Conservation (phyloP, 2,329 filamentous ascomycete species). For the Plectosphaerella plurivora region DNA sequence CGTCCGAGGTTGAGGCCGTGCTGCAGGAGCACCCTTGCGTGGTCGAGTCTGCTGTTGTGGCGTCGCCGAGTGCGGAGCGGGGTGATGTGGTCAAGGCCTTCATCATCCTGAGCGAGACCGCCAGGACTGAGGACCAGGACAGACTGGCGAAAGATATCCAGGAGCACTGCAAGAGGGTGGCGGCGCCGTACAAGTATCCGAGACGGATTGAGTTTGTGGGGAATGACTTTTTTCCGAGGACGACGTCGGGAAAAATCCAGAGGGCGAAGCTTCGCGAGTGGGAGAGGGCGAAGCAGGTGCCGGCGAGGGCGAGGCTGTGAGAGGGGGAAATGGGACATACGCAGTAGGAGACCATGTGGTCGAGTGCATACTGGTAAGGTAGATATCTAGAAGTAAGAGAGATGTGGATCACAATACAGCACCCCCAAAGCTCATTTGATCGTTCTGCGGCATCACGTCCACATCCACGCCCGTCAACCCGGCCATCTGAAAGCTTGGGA, state of each 20-base stretch:
- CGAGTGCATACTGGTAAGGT: no score
- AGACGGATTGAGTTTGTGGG: not conserved
- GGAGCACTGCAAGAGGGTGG: not conserved
- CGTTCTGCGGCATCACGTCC: no score
- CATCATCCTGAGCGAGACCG: not conserved
- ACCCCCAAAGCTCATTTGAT: no score
- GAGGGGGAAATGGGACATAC: no score
- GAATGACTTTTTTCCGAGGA: not conserved
- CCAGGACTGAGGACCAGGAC: not conserved
- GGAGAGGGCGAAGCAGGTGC: not conserved
- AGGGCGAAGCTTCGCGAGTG: not conserved
- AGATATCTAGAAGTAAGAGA: no score
- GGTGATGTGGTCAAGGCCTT: slow-evolving; percentile 1
- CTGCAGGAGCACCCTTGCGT: not conserved
- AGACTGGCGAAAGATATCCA: not conserved
- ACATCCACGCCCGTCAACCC: no score
- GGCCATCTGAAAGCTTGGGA: no score
- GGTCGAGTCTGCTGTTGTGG: not conserved
- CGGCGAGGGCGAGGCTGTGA: not conserved
- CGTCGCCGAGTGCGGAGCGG: not conserved
- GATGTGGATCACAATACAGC: no score
- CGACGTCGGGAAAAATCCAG: not conserved
- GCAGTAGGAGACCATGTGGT: no score
- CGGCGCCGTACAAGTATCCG: slow-evolving; percentile 1
- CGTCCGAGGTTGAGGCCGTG: slow-evolving; percentile 1